These are phyloP conservation scores for Delitschia confertaspora DNA, from an alignment of 495 filamentous ascomycete species.

Conservation along the genomic window DNA sequence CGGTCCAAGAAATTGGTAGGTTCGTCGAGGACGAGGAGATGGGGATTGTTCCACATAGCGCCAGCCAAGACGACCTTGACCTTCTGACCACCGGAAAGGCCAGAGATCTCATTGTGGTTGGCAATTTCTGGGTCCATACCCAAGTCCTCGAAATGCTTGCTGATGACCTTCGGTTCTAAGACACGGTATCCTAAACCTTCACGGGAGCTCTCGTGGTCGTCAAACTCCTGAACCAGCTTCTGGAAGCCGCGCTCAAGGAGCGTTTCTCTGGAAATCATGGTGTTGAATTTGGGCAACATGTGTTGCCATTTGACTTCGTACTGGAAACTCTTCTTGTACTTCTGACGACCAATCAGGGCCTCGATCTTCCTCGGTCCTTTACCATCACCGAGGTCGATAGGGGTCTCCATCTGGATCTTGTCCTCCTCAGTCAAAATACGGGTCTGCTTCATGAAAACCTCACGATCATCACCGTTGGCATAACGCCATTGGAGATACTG, in stretches of 20 bases:
- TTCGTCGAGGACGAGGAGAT: constrained; percentile 94
- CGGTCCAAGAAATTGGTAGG: constrained; percentile 99
- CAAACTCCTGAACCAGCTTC: constrained; percentile 95
- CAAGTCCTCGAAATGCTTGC: constrained; percentile 95
- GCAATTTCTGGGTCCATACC: constrained; percentile 96
- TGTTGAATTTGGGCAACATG: constrained; percentile 86
- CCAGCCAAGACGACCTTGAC: constrained; percentile 84
- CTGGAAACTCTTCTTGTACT: constrained; percentile 98
- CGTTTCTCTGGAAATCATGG: constrained; percentile 86
- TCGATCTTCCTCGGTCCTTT: constrained; percentile 71
- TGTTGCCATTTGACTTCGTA: constrained; percentile 95
- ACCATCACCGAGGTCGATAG: constrained; percentile 74
- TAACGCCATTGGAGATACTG: constrained; percentile 99
- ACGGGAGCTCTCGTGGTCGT: constrained; percentile 94
- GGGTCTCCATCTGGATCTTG: constrained; percentile 80
- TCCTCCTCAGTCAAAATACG: constrained; percentile 80
- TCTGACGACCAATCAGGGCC: constrained; percentile 87
- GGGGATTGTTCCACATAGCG: constrained; percentile 94
- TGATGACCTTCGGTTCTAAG: constrained; percentile 84
- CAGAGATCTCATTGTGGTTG: constrained; percentile 96
- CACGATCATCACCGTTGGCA: constrained; percentile 89
- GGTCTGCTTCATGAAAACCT: constrained; percentile 96
- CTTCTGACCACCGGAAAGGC: constrained; percentile 96
- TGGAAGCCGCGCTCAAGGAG: constrained; percentile 73
- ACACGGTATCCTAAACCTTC: constrained; percentile 94